Conservation (phyloP, 2,329 filamentous ascomycete genomes). For the Aureobasidium zeae region DNA sequence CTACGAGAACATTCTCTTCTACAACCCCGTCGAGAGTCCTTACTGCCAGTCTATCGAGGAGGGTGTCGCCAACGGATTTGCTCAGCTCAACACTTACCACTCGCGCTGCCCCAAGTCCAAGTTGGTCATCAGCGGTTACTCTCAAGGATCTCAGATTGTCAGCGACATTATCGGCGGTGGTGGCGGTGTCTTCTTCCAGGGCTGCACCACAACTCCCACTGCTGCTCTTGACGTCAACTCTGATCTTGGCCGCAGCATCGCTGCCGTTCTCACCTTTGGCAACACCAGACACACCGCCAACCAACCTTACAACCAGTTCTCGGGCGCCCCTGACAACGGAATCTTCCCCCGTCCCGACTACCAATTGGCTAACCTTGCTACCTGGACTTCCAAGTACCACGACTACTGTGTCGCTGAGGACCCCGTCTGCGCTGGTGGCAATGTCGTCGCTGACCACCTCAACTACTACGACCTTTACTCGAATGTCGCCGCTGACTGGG, state of each 20-base stretch:
- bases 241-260: slow-evolving; percentile 17
- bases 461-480: slow-evolving; percentile 32
- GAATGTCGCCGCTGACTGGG: slow-evolving; percentile 24
- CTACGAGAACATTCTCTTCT: slow-evolving; percentile 27
- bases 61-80: slow-evolving; percentile 8
- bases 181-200: slow-evolving; percentile 30
- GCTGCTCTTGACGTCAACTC: slow-evolving; percentile 17
- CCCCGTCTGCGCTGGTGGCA: slow-evolving; percentile 33
- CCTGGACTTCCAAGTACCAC: slow-evolving; percentile 26
- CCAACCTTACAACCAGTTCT: slow-evolving; percentile 20
- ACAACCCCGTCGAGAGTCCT: slow-evolving; percentile 17
- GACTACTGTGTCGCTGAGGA: slow-evolving; percentile 33
- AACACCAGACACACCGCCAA: slow-evolving; percentile 19
- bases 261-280: slow-evolving; percentile 19
- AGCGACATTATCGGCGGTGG: slow-evolving; percentile 20
- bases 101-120: slow-evolving; percentile 33
- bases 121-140: slow-evolving; percentile 37
- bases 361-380: slow-evolving; percentile 17
- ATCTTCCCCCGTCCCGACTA: slow-evolving; percentile 17
- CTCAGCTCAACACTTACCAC: slow-evolving; percentile 30
- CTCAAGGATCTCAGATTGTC: slow-evolving; percentile 30
- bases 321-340: slow-evolving; percentile 17
- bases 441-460: slow-evolving; percentile 28
- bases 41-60: slow-evolving; percentile 20
- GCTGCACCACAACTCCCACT: slow-evolving; percentile 26